phyloP scores from a whole-genome alignment of 495 filamentous ascomycete genomes.

The Aspergillus carlsbadensis region DNA sequence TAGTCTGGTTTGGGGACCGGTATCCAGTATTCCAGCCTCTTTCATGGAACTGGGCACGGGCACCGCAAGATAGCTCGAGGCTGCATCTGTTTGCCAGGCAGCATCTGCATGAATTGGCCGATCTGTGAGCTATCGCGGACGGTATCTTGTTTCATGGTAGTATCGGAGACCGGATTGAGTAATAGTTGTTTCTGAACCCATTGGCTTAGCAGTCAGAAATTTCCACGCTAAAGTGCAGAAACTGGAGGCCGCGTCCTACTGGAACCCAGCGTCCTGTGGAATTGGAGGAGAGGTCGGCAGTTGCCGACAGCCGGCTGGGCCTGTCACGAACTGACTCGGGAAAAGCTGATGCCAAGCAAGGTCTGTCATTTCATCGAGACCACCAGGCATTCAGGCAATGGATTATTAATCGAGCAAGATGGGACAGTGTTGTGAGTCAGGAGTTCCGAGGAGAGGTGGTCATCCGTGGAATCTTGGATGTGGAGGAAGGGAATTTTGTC shows the following conservation, averaged over 20 bases:
- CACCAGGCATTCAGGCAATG: not conserved
- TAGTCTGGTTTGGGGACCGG: slow-evolving; percentile 5
- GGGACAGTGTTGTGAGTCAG: not conserved
- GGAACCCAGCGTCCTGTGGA: not conserved
- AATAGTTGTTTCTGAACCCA: not conserved
- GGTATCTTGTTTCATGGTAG: not conserved
- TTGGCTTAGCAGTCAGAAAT: not conserved
- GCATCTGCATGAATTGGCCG: not conserved
- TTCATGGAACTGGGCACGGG: slow-evolving; percentile 1
- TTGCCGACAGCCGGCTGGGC: slow-evolving; percentile 11
- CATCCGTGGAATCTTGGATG: not conserved
- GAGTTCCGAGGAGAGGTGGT: not conserved
- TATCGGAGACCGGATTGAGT: not conserved
- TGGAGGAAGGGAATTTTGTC: not conserved
- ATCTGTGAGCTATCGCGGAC: not conserved
- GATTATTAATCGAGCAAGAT: not conserved
- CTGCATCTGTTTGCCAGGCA: slow-evolving; percentile 1
- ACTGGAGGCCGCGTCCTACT: not conserved
- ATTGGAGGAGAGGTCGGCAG: not conserved
- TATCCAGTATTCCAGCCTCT: not conserved
- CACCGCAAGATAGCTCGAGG: not conserved
- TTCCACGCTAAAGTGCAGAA: not conserved
- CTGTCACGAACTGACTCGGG: not conserved
- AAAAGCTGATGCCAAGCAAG: not conserved
- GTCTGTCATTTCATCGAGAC: not conserved